phyloP scores from a whole-genome alignment of 2,329 filamentous ascomycete genomes.

The Ascochyta viciae-villosae region DNA sequence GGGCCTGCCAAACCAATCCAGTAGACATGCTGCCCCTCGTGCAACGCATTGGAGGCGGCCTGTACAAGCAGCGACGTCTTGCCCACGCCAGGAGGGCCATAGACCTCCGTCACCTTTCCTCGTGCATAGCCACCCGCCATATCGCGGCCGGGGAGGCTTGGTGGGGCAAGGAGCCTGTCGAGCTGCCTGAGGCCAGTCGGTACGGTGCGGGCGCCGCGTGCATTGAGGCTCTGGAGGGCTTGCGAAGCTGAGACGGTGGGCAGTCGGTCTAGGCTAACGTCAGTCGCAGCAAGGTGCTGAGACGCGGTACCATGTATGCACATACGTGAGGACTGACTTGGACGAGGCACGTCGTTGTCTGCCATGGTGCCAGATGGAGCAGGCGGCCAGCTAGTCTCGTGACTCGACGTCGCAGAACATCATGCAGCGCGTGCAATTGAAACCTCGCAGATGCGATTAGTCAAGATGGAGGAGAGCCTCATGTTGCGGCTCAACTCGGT shows the following conservation, averaged over 20 bases:
- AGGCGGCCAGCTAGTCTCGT: slow-evolving; percentile 26
- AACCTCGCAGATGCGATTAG: not conserved
- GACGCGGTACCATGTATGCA: slow-evolving; percentile 1
- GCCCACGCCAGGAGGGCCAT: slow-evolving; percentile 84
- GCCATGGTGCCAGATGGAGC: slow-evolving; percentile 34
- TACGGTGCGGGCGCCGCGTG: slow-evolving; percentile 56
- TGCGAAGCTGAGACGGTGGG: slow-evolving; percentile 79
- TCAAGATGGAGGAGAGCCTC: not conserved
- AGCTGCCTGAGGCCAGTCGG: slow-evolving; percentile 58
- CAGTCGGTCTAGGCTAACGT: slow-evolving; percentile 67
- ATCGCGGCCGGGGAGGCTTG: slow-evolving; percentile 31
- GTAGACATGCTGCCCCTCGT: slow-evolving; percentile 68
- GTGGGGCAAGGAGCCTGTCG: slow-evolving; percentile 51
- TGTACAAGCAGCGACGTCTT: slow-evolving; percentile 85
- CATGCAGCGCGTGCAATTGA: slow-evolving; percentile 24
- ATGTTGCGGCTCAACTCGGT: slow-evolving; percentile 14
- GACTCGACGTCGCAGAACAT: slow-evolving; percentile 24
- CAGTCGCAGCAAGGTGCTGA: slow-evolving; percentile 14
- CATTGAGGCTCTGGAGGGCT: slow-evolving; percentile 67
- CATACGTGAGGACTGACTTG: slow-evolving; percentile 50
- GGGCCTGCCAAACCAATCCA: slow-evolving; percentile 73
- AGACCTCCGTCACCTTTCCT: slow-evolving; percentile 84
- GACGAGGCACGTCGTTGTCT: slow-evolving; percentile 33
- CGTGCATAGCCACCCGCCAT: slow-evolving; percentile 66
- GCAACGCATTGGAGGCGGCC: slow-evolving; percentile 69